Base-by-base conservation (phyloP, 352 stramenopile species). In the Phytophthora boehmeriae region DNA sequence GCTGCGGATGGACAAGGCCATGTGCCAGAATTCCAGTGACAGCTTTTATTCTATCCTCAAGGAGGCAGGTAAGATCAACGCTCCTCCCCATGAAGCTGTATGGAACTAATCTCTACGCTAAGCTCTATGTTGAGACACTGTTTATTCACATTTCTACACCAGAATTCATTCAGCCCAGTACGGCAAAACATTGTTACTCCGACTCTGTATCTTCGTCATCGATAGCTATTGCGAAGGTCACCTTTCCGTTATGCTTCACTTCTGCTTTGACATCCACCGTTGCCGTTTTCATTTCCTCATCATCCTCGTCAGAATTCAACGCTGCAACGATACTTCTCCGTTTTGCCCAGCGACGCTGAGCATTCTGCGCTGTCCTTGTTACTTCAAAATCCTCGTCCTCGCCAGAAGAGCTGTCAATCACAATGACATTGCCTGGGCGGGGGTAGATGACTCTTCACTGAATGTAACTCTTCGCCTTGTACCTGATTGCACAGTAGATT, bases 21-120 rank as follows among this genome's bases (percentile, higher is more conserved):
- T 63, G 19, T 74, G 68, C 11, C 48, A 80, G 50, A 53, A 56
- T 20, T 57, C 57, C 8, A 59, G 58, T 0, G 81, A 90, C 60
- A 87, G 86, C 55, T 93, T 93, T 55, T 93, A 88, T 71, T 61
- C 68, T 35, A 92, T 91, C 70, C 82, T 92, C 42, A 49, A 87
- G 48, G 71, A 82, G 25, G 71, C 80, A n/a, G 63, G 72, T 52
- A 56, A 87, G 30, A 41, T 59, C 23, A 73, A 73, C 19, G 46
- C 68, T 25, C 69, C 75, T 4, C 36, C 47, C 28, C 61, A 73
- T 11, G 52, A 67, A 44, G 69, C 77, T 9, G 80, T 88, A 35
- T 88, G 80, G 80, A 82, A 75, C 48, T 89, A 64, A 71, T 10
- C 58, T 30, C 35, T 53, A 32, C 16, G 41, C 42, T 4, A 19